Base-by-base conservation (phyloP, 2,329 filamentous ascomycete genomes). In the Colletotrichum falcatum region DNA sequence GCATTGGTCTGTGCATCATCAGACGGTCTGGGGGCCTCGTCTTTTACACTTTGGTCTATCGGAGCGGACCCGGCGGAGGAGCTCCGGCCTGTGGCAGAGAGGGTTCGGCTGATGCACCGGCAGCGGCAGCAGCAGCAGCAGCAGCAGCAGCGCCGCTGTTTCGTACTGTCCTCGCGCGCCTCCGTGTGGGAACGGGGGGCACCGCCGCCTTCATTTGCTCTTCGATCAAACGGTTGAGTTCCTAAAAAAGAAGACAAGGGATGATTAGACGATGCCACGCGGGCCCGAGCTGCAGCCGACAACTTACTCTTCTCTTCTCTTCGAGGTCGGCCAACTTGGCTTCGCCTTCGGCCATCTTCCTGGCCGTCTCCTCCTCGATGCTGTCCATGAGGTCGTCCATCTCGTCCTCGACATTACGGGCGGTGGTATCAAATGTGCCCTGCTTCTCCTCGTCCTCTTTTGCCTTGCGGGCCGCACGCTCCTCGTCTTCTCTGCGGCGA, bases 191-290 rank as follows among this genome's bases (percentile, higher is more conserved):
- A 1, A 75, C 59, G 2, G 76, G 59, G 1, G 80, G 79, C 48
- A 82, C 61, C 3, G 81, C 76, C 26, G 73, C 61, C 62, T 78
- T 77, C 39, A 84, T 74, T 68, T 82, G 77, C 65, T 84, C 82
- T 42, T 84, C 83, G 48, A 84, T 81, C 49, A 79, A 75, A 26
- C 78, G 81, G 62, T 84, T 84, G 67, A 84, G 77, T 73, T 84
- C 82, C 82, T 83, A 20, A n/a, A n/a, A n/a, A n/a, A n/a, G n/a
- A n/a, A n/a, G n/a, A n/a, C n/a, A 20, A 6, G 8, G 18, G 3
- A 46, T 20, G 20, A 55, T 67, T 33, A 72, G 71, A 61, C 5
- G 5, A 20, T 11, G 49, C 66, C 16, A 64, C 53, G 23, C 60
- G 26, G 23, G 12, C 37, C 37, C 6, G 3, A 20, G 12, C 33